Evolutionary conservation across 1,284 basidiomycete genomes (phyloP), one percentile per base, ranked within the genome.

Genomic region (Xerocomus minutiporus): DNA sequence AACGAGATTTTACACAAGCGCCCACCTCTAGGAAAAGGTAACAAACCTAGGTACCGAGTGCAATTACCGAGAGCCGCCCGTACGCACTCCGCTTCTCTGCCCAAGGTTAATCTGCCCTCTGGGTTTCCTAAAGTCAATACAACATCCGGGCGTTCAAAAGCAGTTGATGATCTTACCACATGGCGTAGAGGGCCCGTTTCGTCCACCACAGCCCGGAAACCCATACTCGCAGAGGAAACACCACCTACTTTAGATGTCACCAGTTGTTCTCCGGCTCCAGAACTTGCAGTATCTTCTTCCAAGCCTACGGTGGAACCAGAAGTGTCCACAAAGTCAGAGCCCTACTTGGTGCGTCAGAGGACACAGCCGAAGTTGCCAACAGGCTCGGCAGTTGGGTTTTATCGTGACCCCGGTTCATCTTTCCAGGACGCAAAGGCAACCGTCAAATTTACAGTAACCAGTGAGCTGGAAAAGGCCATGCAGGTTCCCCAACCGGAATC

Each of bases 391-490:
- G 82, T 91, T 51, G 85, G 82, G 26, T 88, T 88, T 68, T 84
- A 84, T 66, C 82, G 83, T 42, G 78, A 82, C 61, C 79, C 78
- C 5, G 74, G 75, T 31, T 72, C 79, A 39, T 72, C 75, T 38
- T 71, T 71, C 53, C 71, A 74, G 49, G 73, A 79, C 56, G 60
- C 71, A 7, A 76, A 73, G 50, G 63, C 74, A 17, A 58, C 72
- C 12, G 82, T 86, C 52, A 82, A 79, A 56, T 91, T 92, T 69
- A 87, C 83, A 48, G 86, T 91, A 38, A 78, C 73, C 48, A 91
- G 87, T 63, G 89, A 91, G 66, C 63, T 91, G 52, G 86, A 88
- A 53, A 77, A 74, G 46, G 15, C 36, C 35, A 23, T 45, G 6
- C 46, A 48, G 23, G 39, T 40, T 43, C 55, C 58, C 13, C 50